Base-by-base conservation (phyloP, 768 basidiomycete genomes). In the Amanita thiersii region DNA sequence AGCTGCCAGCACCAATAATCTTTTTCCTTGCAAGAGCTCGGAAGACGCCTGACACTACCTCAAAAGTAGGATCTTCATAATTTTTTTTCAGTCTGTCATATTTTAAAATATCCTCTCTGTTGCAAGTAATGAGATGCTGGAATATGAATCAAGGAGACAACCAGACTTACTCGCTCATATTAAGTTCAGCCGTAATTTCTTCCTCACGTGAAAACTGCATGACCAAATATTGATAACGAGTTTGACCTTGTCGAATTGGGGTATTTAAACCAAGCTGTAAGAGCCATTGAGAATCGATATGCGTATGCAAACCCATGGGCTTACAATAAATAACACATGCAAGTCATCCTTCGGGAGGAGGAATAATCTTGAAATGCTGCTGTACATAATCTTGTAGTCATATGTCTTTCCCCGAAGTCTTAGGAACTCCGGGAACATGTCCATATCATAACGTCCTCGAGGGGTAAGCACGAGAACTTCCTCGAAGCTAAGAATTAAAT, bases 191-290 rank as follows among this genome's bases (percentile, higher is more conserved):
- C 18, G 93, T 94, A 47, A 92, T 90, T 62, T 96, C 92, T 58
- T 98, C 96, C 51, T 97, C 94, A 44, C 87, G 75, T n/a, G 81
- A 84, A 62, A 96, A 98, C 53, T 96, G 93, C 84, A 97, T 93
- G 43, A 99, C 94, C 15, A 99, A 68, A 58, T 96, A 99, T 43
- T 94, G 94, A 62, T 99, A 98, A 32, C 90, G 74, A 1, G 96
- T 99, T 57, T 98, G 96, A 37, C 96, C 96, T 70, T 98, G 96
- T 34, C 94, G 77, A 47, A 99, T 96, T 1, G 96, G 94, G 18
- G 80, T 87, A 56, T 80, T 90, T 34, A 99, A 70, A 40, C 89
- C 87, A 51, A 99, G 73, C 90, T 93, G 52, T 15, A 46, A 21
- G 43, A 7, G 31, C 19, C 24, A 29, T 19, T 19, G 31, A 46